Evolutionary conservation across 768 basidiomycete genomes (phyloP).

Genomic region (Boletus edulis): DNA sequence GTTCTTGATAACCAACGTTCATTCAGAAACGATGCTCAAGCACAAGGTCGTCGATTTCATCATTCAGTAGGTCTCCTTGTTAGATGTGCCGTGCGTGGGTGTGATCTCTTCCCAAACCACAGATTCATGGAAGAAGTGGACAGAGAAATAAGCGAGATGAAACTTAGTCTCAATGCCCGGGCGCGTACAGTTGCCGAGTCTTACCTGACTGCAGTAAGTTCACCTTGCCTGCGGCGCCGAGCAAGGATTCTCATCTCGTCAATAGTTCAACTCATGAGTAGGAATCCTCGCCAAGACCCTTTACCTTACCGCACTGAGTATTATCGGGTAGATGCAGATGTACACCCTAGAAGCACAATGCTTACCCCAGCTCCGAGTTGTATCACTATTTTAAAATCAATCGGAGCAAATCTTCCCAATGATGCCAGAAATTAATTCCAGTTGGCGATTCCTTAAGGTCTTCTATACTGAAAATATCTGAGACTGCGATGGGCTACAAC

Average conservation of each 20-base stretch:
- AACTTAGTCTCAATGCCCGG: constrained; percentile 91
- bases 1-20: constrained; percentile 95
- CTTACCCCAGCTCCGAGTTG: constrained; percentile 10
- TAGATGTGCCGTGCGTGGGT: background rate
- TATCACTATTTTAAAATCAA: constrained; percentile 13
- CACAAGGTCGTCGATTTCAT: constrained; percentile 99
- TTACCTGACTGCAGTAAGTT: constrained; percentile 83
- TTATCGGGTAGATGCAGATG: constrained; percentile 19
- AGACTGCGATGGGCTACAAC: constrained; percentile 20
- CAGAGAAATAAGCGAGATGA: constrained; percentile 99
- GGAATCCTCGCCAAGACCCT: background rate
- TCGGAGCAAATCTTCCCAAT: background rate
- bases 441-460: constrained; percentile 3
- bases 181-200: constrained; percentile 98
- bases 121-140: constrained; percentile 99
- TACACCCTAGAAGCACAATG: constrained; percentile 11
- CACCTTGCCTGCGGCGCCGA: background rate
- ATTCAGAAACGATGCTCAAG: constrained; percentile 98
- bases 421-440: constrained; percentile 1
- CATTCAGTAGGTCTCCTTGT: constrained; percentile 70
- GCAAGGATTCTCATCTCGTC: constrained; percentile 3
- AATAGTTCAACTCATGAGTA: constrained; percentile 27
- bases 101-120: background rate
- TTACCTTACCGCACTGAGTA: constrained; percentile 15
- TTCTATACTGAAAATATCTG: constrained; percentile 10